Conservation (phyloP, 257 asterid genomes). For the Nicotiana undulata region DNA sequence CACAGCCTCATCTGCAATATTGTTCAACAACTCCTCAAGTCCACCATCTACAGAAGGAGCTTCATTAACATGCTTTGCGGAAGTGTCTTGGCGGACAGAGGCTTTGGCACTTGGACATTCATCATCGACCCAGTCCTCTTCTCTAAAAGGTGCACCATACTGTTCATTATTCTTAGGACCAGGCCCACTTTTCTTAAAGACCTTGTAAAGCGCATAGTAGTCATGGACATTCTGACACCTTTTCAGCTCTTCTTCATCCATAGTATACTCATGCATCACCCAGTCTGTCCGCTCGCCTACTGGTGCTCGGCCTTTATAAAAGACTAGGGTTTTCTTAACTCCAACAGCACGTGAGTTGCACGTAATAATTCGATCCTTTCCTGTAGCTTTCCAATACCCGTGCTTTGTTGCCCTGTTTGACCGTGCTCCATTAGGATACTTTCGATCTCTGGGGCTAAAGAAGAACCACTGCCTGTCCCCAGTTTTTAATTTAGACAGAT, state of each 20-base stretch:
- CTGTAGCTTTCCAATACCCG: constrained; percentile 13
- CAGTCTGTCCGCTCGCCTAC: constrained; percentile 16
- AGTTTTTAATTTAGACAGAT: constrained; percentile 65
- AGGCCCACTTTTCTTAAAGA: constrained; percentile 86
- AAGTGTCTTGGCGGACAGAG: constrained; percentile 18
- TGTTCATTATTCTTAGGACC: constrained; percentile 97
- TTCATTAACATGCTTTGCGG: constrained; percentile 18
- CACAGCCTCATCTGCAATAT: constrained; percentile 28
- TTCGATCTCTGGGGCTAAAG: constrained; percentile 19
- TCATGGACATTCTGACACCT: constrained; percentile 45
- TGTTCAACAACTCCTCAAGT: constrained; percentile 50
- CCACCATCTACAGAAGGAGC: constrained; percentile 14
- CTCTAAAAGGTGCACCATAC: constrained; percentile 87
- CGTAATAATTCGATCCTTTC: constrained; percentile 11
- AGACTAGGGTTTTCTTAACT: constrained; percentile 17
- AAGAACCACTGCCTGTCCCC: constrained; percentile 28
- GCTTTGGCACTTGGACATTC: constrained; percentile 22
- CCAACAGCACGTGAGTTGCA: constrained; percentile 17
- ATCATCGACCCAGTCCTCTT: constrained; percentile 84
- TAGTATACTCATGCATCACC: constrained; percentile 31
- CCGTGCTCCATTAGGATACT: constrained; percentile 11
- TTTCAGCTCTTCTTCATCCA: constrained; percentile 75
- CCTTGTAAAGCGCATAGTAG: constrained; percentile 80
- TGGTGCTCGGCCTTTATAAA: constrained; percentile 18
- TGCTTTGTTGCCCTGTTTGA: constrained; percentile 9